phyloP scores from a whole-genome alignment of 306 rosid species.

The Nissolia schottii region DNA sequence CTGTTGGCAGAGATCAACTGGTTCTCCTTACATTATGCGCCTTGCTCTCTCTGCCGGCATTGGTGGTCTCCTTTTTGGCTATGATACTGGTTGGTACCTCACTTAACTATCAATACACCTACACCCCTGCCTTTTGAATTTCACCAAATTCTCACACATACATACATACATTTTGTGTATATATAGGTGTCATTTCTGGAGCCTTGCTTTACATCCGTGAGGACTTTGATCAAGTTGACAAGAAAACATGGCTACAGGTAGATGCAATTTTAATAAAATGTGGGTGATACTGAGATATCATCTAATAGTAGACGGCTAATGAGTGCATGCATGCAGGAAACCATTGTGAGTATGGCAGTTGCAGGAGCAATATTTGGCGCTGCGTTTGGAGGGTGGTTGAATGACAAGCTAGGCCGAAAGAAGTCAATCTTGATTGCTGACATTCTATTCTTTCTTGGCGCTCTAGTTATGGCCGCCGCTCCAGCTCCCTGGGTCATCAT shows the following conservation, averaged over 20 bases:
- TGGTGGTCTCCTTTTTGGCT: slow-evolving; percentile 29
- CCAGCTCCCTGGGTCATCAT: slow-evolving; percentile 65
- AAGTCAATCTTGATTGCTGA: slow-evolving; percentile 53
- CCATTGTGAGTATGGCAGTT: slow-evolving; percentile 78
- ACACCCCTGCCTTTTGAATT: not conserved
- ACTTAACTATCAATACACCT: not conserved
- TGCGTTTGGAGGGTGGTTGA: slow-evolving; percentile 77
- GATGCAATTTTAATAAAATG: no score
- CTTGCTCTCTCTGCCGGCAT: slow-evolving; percentile 24
- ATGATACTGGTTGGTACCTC: slow-evolving; percentile 30
- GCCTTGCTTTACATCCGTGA: slow-evolving; percentile 79
- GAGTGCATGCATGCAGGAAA: no score
- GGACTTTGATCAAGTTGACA: slow-evolving; percentile 51
- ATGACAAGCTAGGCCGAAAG: slow-evolving; percentile 58
- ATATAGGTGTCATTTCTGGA: slow-evolving; percentile 83
- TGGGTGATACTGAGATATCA: no score
- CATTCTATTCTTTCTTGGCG: slow-evolving; percentile 54
- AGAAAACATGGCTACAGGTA: slow-evolving; percentile 82
- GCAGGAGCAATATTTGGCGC: slow-evolving; percentile 89
- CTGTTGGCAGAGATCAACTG: slow-evolving; percentile 57
- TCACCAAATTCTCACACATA: not conserved
- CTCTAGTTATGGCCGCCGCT: slow-evolving; percentile 58
- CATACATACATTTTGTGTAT: no score
- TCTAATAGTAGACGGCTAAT: no score
- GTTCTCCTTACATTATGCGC: slow-evolving; percentile 36